Conservation (phyloP, 2,329 filamentous ascomycete genomes). For the Gremmenia infestans region DNA sequence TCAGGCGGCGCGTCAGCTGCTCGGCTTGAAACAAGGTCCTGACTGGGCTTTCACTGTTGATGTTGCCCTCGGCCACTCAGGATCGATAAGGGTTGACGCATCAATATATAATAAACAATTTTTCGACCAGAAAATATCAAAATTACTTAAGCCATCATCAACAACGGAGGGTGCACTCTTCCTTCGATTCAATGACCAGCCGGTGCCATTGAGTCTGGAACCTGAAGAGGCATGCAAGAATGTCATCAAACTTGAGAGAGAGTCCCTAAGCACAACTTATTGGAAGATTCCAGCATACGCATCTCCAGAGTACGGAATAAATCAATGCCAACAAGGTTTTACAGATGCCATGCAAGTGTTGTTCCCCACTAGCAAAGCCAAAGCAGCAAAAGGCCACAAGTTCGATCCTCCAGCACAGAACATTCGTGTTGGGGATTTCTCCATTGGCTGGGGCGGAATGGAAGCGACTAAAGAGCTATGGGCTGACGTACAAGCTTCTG, state of each 20-base stretch:
- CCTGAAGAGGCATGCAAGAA: background rate
- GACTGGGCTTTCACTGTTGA: too few species aligned
- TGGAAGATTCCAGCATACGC: slow-evolving; percentile 20
- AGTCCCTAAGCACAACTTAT: slow-evolving; percentile 6
- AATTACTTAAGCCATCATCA: too few species aligned
- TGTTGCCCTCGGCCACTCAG: too few species aligned
- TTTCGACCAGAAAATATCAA: too few species aligned
- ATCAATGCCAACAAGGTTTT: slow-evolving; percentile 19
- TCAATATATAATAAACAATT: too few species aligned
- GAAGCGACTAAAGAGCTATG: slow-evolving; percentile 10
- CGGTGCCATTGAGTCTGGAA: background rate
- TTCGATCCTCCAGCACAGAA: background rate
- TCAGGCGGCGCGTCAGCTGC: background rate
- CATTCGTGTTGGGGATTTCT: background rate
- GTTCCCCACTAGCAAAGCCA: background rate
- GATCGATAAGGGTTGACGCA: too few species aligned
- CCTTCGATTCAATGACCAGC: background rate
- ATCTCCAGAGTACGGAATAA: slow-evolving; percentile 10
- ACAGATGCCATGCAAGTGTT: slow-evolving; percentile 12
- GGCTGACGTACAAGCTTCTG: background rate
- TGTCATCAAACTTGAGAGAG: slow-evolving; percentile 1
- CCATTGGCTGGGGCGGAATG: slow-evolving; percentile 18
- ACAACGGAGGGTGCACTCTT: background rate
- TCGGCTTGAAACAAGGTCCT: background rate
- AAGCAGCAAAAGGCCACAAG: background rate